A percentile compares a stretch with the other conserved stretches of the same genome.
These are phyloP conservation scores for Ampelomyces quisqualis DNA, from an alignment of 2,329 filamentous ascomycete species.

Conservation along the genomic window DNA sequence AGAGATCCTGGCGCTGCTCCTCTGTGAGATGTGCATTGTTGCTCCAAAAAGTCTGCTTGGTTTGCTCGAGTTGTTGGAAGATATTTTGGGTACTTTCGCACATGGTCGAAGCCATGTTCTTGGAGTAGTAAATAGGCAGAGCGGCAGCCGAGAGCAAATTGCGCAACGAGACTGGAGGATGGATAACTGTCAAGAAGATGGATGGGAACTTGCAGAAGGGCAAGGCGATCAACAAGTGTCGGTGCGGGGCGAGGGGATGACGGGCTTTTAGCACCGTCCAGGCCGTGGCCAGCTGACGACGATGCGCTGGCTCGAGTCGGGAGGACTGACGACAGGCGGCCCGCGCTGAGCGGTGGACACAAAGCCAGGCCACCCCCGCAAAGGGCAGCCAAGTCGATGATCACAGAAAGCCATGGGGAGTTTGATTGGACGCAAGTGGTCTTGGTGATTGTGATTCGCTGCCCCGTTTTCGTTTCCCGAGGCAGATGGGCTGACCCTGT, in stretches of 20 bases:
- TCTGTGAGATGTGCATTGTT: conserved; percentile 38
- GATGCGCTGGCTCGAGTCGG: conserved; percentile 41
- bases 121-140: conserved; percentile 5
- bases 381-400: conserved; percentile 33
- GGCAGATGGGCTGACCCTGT: conserved; percentile 13
- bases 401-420: conserved; percentile 10
- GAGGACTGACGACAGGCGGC: conserved; percentile 29
- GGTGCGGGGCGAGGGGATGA: conserved; percentile 22
- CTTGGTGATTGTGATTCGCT: conserved; percentile 25
- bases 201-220: conserved; percentile 19
- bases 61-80: conserved; percentile 37
- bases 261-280: conserved; percentile 30
- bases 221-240: conserved; percentile 33
- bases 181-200: conserved; percentile 2
- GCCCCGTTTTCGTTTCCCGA: conserved; percentile 25
- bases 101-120: conserved; percentile 32
- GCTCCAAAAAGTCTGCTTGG: conserved; percentile 41
- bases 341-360: conserved; percentile 21
- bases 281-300: conserved; percentile 6
- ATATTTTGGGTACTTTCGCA: conserved; percentile 23
- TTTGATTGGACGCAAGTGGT: conserved; percentile 21
- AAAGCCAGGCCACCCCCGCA: conserved; percentile 24
- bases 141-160: conserved; percentile 20
- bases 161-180: conserved; percentile 4
- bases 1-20: conserved; percentile 39